Evolutionary conservation across 495 filamentous ascomycete genomes (phyloP).

Genomic region (Schizothecium vesticola): DNA sequence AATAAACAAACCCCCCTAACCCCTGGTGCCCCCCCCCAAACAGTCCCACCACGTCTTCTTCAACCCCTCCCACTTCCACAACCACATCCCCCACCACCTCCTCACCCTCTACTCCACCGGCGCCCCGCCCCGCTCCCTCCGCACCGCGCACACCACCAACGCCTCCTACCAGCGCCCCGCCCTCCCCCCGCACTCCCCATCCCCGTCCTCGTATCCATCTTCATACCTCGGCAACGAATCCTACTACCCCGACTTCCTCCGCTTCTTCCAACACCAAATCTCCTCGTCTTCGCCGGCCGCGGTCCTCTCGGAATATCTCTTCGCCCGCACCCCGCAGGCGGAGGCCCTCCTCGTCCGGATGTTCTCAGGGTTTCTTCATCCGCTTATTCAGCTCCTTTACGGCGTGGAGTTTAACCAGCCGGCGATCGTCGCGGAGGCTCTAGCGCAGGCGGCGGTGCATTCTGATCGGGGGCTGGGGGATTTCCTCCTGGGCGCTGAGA

Average conservation of each 20-base stretch:
- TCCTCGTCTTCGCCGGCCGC: conserved; percentile 51
- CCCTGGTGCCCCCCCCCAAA: not conserved
- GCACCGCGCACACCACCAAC: conserved; percentile 54
- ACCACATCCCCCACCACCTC: conserved; percentile 67
- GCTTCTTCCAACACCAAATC: conserved; percentile 70
- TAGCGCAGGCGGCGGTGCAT: conserved; percentile 70
- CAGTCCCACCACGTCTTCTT: conserved; percentile 72
- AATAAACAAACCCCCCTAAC: not conserved
- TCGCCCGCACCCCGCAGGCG: conserved; percentile 42
- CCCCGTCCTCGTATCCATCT: conserved; percentile 42
- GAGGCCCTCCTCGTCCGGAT: conserved; percentile 21
- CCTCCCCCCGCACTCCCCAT: conserved; percentile 31
- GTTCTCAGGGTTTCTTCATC: conserved; percentile 63
- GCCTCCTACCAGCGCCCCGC: conserved; percentile 54
- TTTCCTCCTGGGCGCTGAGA: conserved; percentile 53
- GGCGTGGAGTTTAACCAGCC: conserved; percentile 76
- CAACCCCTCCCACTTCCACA: conserved; percentile 62
- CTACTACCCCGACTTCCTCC: conserved; percentile 63
- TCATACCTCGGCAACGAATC: conserved; percentile 42
- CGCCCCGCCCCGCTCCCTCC: conserved; percentile 52
- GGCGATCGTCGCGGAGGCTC: conserved; percentile 72
- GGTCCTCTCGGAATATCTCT: conserved; percentile 60
- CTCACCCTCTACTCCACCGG: conserved; percentile 74
- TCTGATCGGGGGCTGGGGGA: conserved; percentile 35
- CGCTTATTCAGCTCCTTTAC: conserved; percentile 79